Percentiles rank a stretch among this genome's conserved stretches.
These are phyloP conservation scores for Fusarium penzigii DNA, from an alignment of 2,329 filamentous ascomycete species.

Conservation along the genomic window DNA sequence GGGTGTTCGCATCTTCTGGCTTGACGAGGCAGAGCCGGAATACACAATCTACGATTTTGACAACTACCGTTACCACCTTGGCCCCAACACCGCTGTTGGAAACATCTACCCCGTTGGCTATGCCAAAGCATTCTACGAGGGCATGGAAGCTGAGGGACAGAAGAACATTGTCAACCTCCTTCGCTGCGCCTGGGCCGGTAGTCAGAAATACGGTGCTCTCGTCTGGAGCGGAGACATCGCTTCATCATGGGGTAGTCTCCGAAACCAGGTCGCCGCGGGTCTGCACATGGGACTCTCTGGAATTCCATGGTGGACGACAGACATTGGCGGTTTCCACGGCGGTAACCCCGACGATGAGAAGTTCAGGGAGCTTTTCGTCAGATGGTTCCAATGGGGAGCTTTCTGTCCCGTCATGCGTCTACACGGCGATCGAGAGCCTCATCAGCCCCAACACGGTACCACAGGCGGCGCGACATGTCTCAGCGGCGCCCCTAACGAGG, in stretches of 20 bases:
- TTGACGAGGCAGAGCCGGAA: conserved; percentile 70
- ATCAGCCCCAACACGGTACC: conserved; percentile 35
- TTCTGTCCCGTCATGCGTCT: conserved; percentile 69
- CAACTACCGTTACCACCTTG: conserved; percentile 50
- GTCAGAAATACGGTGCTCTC: conserved; percentile 64
- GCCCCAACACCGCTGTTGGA: conserved; percentile 45
- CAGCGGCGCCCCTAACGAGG: conserved; percentile 60
- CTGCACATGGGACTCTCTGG: conserved; percentile 67
- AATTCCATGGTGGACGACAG: conserved; percentile 69
- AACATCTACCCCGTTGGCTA: conserved; percentile 63
- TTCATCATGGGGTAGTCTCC: conserved; percentile 60
- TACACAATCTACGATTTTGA: conserved; percentile 67
- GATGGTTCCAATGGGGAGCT: conserved; percentile 71
- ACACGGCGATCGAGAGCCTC: conserved; percentile 66
- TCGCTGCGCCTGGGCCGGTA: conserved; percentile 52
- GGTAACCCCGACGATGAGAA: conserved; percentile 55
- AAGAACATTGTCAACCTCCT: conserved; percentile 57
- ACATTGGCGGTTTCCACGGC: conserved; percentile 70
- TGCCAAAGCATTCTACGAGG: conserved; percentile 60
- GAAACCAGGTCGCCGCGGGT: conserved; percentile 62
- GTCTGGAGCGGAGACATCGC: conserved; percentile 71
- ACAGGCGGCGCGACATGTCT: conserved; percentile 43
- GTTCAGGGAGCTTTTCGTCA: conserved; percentile 64
- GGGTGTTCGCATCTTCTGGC: conserved; percentile 67
- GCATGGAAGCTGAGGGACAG: conserved; percentile 53